Evolutionary conservation across 2,329 filamentous ascomycete genomes (phyloP).

Genomic region (Aspergillus calidoustus): DNA sequence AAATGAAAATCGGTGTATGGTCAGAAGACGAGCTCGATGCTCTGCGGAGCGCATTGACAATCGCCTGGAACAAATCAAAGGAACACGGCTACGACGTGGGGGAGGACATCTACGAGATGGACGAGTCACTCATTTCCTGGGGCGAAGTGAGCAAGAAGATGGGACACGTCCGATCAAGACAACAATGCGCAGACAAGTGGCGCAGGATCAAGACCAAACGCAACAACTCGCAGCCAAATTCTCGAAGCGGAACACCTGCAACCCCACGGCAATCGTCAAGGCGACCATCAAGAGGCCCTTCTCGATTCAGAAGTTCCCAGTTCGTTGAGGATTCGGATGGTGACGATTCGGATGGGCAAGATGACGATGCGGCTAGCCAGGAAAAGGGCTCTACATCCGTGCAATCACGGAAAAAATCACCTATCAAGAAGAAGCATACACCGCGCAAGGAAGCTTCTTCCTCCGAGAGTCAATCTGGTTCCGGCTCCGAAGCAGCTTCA

Average conservation of each 20-base stretch:
- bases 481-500: background rate
- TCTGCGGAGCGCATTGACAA: slow-evolving; percentile 35
- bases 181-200: slow-evolving; percentile 47
- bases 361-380: background rate
- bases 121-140: slow-evolving; percentile 39
- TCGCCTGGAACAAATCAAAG: slow-evolving; percentile 28
- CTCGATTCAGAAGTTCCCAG: slow-evolving; percentile 6
- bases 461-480: background rate
- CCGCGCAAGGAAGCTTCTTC: background rate
- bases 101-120: slow-evolving; percentile 43
- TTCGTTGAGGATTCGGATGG: slow-evolving; percentile 12
- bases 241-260: slow-evolving; percentile 2
- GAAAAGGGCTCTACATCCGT: background rate
- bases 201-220: slow-evolving; percentile 36
- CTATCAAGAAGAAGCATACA: background rate
- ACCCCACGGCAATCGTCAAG: background rate
- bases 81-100: slow-evolving; percentile 29
- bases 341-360: slow-evolving; percentile 14
- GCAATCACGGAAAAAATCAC: background rate
- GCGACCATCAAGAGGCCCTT: no score
- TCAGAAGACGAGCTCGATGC: slow-evolving; percentile 35
- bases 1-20: slow-evolving; percentile 44
- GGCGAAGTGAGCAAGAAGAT: slow-evolving; percentile 37
- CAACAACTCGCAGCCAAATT: background rate
- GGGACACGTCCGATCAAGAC: slow-evolving; percentile 38